phyloP scores from a whole-genome alignment of 352 stramenopile species.

The Pythium oligandrum region DNA sequence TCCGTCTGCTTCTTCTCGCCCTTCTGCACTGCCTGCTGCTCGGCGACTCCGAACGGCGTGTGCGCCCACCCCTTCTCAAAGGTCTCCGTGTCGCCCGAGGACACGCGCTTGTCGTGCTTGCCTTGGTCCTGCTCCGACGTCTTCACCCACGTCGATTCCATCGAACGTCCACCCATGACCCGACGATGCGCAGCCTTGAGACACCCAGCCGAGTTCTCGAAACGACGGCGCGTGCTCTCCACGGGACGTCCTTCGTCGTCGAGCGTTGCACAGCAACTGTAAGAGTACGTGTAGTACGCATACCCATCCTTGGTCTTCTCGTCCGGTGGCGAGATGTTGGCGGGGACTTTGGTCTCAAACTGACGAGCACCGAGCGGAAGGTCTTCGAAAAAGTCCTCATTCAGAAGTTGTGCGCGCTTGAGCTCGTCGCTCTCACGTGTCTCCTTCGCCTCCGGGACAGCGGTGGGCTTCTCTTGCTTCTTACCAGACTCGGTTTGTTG shows the following conservation, averaged over 20 bases:
- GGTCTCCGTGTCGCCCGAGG: conserved; percentile 25
- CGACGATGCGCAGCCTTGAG: conserved; percentile 64
- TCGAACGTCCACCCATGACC: conserved; percentile 27
- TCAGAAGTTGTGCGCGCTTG: conserved; percentile 14
- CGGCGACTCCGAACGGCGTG: conserved; percentile 55
- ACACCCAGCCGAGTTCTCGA: conserved; percentile 52
- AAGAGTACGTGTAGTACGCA: conserved; percentile 58
- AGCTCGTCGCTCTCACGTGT: conserved; percentile 2
- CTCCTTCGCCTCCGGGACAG: neutral
- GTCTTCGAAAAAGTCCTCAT: conserved; percentile 46
- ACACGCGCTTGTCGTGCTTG: conserved; percentile 30
- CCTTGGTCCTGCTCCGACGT: conserved; percentile 34
- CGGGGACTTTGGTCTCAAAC: conserved; percentile 41
- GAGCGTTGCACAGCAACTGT: conserved; percentile 51
- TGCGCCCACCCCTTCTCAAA: conserved; percentile 51
- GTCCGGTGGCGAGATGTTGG: conserved; percentile 22
- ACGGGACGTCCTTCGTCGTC: conserved; percentile 40
- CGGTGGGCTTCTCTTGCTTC: neutral
- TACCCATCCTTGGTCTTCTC: conserved; percentile 40
- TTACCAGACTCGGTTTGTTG: neutral
- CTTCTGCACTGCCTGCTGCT: conserved; percentile 34
- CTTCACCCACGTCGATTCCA: conserved; percentile 57
- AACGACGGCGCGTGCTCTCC: conserved; percentile 55
- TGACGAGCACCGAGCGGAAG: conserved; percentile 36
- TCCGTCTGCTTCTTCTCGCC: conserved; percentile 33